These are phyloP conservation scores for Leccinum pallidistipes DNA, from an alignment of 1,284 basidiomycete species.

Conservation along the genomic window DNA sequence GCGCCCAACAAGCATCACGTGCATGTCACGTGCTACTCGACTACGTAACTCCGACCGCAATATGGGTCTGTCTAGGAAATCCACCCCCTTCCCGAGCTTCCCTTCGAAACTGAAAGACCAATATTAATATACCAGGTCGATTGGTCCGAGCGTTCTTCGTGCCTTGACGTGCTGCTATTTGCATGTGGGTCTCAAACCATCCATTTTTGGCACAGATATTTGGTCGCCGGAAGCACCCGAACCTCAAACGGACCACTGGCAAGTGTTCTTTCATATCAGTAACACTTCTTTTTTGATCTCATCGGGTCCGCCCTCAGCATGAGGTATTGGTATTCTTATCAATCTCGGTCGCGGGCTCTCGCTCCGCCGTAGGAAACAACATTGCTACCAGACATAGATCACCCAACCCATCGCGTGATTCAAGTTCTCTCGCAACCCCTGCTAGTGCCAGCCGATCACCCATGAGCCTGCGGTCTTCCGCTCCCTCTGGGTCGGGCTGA, in stretches of 20 bases:
- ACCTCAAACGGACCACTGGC: background rate
- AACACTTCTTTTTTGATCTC: background rate
- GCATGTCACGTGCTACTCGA: conserved; percentile 15
- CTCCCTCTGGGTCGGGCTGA: background rate
- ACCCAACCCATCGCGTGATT: background rate
- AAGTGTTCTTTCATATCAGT: background rate
- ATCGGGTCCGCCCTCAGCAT: background rate
- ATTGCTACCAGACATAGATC: background rate
- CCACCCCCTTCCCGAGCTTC: no score
- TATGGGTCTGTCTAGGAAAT: no score
- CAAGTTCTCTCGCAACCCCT: no score
- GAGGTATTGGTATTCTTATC: background rate
- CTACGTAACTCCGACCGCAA: background rate
- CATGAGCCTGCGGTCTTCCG: background rate
- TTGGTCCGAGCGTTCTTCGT: background rate
- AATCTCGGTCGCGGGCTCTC: background rate
- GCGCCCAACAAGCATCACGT: conserved; percentile 28
- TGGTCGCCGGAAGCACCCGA: background rate
- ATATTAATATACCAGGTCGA: no score
- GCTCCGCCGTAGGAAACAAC: background rate
- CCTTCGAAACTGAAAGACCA: no score
- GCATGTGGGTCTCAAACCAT: background rate
- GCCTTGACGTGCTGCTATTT: background rate
- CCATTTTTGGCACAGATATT: background rate
- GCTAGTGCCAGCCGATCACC: background rate